Base-by-base conservation (phyloP, 345 rosid species). In the Camelina hispida region DNA sequence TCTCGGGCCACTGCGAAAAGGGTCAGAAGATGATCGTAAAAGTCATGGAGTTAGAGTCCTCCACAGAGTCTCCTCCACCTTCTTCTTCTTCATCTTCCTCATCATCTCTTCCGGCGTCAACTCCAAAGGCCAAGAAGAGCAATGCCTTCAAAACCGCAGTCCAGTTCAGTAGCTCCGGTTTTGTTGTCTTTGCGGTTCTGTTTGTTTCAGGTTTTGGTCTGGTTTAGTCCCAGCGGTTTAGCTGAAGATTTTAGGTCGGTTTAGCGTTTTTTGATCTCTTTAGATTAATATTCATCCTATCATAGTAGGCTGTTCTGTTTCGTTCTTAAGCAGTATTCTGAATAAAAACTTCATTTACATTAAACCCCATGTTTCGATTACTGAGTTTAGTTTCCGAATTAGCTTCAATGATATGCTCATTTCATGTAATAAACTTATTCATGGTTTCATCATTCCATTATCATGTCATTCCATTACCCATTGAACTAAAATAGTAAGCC, bases 11-110 rank as follows among this genome's bases (percentile, higher is more conserved):
- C 44, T 87, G 90, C 23, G 81, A 82, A 73, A 75, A 82, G 73
- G 96, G 89, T 58, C 84, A 75, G 79, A 89, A 86, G 80, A 83
- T 87, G 90, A 87, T 87, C 84, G 73, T 87, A 34, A 89, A 89
- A 72, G 92, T 89, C 8, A 67, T 89, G 86, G 87, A 87, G 73
- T 40, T 63, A 0, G 81, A 65, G 30, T 59, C 46, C 69, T 81
- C 81, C 0, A 71, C 79, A 0, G 66, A 16, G 66, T 80, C 83
- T 10, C 78, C 81, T 7, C 73, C 73, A 34, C 76, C 73, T 20
- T 12, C 77, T 7, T 48, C 71, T 1, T 53, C 80, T 0, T 38
- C n/a, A n/a, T n/a, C 42, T 3, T 63, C 72, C 3, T 61, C 76
- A 1, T 15, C 80, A 15, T 64, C 80, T 71, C 68, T 51, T 20